Evolutionary conservation across 768 basidiomycete species (phyloP).

Genomic region (Russula compacta): DNA sequence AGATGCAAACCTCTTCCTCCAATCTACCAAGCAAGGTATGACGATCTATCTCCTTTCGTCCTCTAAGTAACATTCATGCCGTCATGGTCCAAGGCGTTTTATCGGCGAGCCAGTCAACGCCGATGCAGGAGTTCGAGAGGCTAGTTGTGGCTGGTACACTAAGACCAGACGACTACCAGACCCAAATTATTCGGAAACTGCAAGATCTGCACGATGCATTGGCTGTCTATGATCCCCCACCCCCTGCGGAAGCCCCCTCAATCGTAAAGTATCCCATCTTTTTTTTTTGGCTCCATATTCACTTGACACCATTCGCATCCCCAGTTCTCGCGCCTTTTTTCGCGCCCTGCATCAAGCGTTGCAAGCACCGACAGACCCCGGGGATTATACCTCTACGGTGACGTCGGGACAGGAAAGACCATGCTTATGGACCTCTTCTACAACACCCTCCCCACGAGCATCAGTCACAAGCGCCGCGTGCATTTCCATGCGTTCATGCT

Average conservation of each 20-base stretch:
- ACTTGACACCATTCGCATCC: background rate
- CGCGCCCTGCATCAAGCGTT: conserved; percentile 12
- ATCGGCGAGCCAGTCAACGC: conserved; percentile 16
- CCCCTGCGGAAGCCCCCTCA: conserved; percentile 27
- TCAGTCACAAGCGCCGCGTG: conserved; percentile 73
- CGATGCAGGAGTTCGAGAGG: conserved; percentile 35
- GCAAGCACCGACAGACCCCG: conserved; percentile 31
- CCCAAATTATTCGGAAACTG: conserved; percentile 71
- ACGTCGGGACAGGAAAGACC: conserved; percentile 95
- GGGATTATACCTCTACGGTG: conserved; percentile 92
- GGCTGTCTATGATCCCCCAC: conserved; percentile 55
- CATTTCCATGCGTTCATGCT: conserved; percentile 99
- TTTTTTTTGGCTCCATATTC: background rate
- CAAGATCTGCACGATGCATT: conserved; percentile 73
- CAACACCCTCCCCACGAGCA: conserved; percentile 59
- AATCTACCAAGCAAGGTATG: background rate
- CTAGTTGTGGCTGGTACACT: conserved; percentile 47
- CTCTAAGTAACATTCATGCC: background rate
- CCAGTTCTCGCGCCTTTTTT: conserved; percentile 16
- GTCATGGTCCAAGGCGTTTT: background rate
- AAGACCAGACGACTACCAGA: conserved; percentile 75
- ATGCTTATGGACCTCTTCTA: conserved; percentile 99
- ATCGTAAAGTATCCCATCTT: conserved; percentile 24
- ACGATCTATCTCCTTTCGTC: background rate
- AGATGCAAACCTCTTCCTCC: background rate